Evolutionary conservation across 495 filamentous ascomycete genomes (phyloP).

Genomic region (Staphylotrichum tortipilum): DNA sequence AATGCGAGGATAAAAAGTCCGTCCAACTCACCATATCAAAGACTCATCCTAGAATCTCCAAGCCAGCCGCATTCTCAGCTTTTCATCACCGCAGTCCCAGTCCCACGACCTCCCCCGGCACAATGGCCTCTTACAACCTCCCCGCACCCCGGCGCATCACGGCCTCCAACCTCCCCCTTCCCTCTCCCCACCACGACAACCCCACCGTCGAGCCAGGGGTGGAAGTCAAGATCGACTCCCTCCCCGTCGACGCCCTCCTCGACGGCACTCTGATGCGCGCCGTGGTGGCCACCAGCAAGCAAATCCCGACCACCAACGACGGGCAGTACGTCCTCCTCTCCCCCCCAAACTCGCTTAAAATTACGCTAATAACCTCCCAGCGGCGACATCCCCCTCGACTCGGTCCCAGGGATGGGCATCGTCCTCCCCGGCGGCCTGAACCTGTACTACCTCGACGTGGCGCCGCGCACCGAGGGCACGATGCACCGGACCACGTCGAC

Average conservation of each 20-base stretch:
- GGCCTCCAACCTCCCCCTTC: neutral
- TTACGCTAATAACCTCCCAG: neutral
- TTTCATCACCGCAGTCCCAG: no score
- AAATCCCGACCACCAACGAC: neutral
- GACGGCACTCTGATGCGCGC: neutral
- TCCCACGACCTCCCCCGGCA: no score
- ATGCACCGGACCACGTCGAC: constrained; percentile 1
- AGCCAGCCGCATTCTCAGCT: no score
- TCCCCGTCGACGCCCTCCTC: neutral
- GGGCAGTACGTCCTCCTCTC: neutral
- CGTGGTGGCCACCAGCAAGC: constrained; percentile 1
- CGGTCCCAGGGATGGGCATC: neutral
- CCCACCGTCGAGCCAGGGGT: neutral
- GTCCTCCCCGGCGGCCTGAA: neutral
- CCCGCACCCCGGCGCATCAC: neutral
- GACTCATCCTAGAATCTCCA: no score
- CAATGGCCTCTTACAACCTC: constrained; percentile 1
- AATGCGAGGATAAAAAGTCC: no score
- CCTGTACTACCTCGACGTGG: constrained; percentile 1
- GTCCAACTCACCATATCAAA: no score
- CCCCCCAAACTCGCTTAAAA: no score
- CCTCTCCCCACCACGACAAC: neutral
- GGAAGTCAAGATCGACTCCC: neutral
- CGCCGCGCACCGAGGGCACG: neutral
- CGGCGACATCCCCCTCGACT: neutral